Evolutionary conservation across 2,329 filamentous ascomycete genomes (phyloP), one percentile per base, ranked within the genome.

Genomic region (Clarireedia paspali): DNA sequence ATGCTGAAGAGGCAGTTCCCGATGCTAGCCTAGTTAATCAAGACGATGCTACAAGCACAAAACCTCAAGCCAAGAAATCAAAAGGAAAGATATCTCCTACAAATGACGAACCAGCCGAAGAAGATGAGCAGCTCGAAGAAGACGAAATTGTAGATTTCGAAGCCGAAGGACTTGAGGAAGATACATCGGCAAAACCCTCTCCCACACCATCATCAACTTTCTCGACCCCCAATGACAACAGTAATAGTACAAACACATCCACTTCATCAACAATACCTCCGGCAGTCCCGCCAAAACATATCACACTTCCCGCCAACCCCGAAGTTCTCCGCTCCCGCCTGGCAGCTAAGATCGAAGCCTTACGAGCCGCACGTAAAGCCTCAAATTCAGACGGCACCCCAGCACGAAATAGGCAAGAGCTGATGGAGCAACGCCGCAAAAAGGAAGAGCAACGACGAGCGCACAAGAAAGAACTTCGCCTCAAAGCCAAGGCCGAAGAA

Each of bases 401-500:
- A 15, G 89, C 92, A 56, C 84, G 88, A 61, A 95, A 89, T 59
- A 83, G 94, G 59, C 88, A 95, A 72, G 91, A 97, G 69, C 80
- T 99, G 12, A 90, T 99, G 64, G 94, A 97, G 72, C 82, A 89
- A 46, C 83, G 94, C 44, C 83, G 94, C 60, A 84, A 85, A 68
- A 96, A 96, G 74, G 88, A 95, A 70, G 87, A 89, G 58, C 84
- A 91, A 70, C 84, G 90, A 60, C 92, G 91, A 70, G 85, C 84
- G 23, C 87, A 92, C 67, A 97, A 96, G 76, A 94, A 95, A 72
- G 88, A 92, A 67, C 75, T 91, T 57, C 83, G 91, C 46, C 77
- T 81, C 62, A 80, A 88, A 64, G 87, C 88, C 20, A 92, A 88
- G 69, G 81, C 88, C 52, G 90, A 95, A 65, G 91, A 94, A 70